Conservation (phyloP, 2,329 filamentous ascomycete species). For the Apiospora hydei region DNA sequence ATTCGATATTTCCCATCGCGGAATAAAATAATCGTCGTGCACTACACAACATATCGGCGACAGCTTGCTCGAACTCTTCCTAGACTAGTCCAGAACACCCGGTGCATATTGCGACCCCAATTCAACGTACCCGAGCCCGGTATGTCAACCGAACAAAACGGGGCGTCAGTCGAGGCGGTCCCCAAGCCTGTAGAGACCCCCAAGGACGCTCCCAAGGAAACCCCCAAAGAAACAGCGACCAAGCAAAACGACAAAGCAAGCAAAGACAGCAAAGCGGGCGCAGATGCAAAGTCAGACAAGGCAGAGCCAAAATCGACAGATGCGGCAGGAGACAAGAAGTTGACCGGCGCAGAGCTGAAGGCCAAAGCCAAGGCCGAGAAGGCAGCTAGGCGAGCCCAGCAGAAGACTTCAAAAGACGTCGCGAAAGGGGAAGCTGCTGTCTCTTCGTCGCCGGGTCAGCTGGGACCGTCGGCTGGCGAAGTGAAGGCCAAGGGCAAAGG, state of each 20-base stretch:
- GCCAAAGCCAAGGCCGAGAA: slow-evolving; percentile 92
- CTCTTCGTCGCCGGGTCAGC: slow-evolving; percentile 42
- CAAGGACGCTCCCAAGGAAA: background rate
- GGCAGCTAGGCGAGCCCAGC: slow-evolving; percentile 79
- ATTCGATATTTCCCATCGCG: background rate
- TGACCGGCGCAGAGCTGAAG: slow-evolving; percentile 82
- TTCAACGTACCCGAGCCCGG: background rate
- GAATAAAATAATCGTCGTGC: slow-evolving; percentile 2
- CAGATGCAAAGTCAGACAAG: slow-evolving; percentile 32
- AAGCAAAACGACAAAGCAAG: slow-evolving; percentile 14
- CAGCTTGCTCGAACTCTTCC: background rate
- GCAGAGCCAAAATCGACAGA: slow-evolving; percentile 34
- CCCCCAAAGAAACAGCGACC: slow-evolving; percentile 15
- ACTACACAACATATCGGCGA: background rate
- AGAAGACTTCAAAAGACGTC: slow-evolving; percentile 63
- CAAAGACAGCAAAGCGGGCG: slow-evolving; percentile 20
- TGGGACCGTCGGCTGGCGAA: slow-evolving; percentile 47
- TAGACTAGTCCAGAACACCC: background rate
- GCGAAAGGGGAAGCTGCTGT: slow-evolving; percentile 47
- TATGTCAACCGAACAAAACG: slow-evolving; percentile 24
- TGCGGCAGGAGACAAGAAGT: slow-evolving; percentile 54
- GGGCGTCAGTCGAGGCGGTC: slow-evolving; percentile 17
- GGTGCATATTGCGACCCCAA: background rate
- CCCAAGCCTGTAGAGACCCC: slow-evolving; percentile 13
- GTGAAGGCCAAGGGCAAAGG: slow-evolving; percentile 60